Base-by-base conservation (phyloP, 495 filamentous ascomycete genomes). In the Xylaria grammica region DNA sequence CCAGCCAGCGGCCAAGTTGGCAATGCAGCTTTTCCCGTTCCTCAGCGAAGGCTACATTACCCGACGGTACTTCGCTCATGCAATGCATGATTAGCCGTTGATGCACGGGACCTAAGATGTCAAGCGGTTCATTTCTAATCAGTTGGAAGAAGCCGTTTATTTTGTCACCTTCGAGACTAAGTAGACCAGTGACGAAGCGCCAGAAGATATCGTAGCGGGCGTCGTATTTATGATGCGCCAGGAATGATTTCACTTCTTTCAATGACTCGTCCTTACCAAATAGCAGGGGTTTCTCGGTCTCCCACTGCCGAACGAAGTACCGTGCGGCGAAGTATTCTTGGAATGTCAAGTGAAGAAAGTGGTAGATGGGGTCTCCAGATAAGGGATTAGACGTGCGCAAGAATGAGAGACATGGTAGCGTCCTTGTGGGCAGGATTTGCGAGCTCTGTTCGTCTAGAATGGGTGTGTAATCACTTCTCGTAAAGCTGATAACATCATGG, bases 321-420 rank as follows among this genome's bases (percentile, higher is more conserved):
- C 73, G 60, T 74, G 73, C 51, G 69, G 69, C 8, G n/a, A n/a
- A n/a, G n/a, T n/a, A n/a, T n/a, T n/a, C n/a, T n/a, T n/a, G n/a
- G n/a, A n/a, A n/a, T n/a, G 74, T 76, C 49, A 76, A 59, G 53
- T 76, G 74, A 10, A 79, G 32, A 52, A 79, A 79, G 52, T 79
- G 65, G 50, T 76, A 77, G 53, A 13, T 72, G 34, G 6, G 48
- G 52, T 30, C 17, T 9, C 36, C 40, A 8, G 27, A 29, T 38
- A 46, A 40, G 36, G 19, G 40, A 24, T 15, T 22, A 27, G 46
- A 15, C 26, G 42, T 40, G 40, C 15, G 60, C 46, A 36, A 54
- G 30, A 38, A 19, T 5, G 42, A 45, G 8, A 45, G n/a, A 19
- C n/a, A n/a, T 15, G 42, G 42, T 8, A 45, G 42, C 8, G 42